Conservation (phyloP, 352 stramenopile species). For the Globisporangium nagaii region DNA sequence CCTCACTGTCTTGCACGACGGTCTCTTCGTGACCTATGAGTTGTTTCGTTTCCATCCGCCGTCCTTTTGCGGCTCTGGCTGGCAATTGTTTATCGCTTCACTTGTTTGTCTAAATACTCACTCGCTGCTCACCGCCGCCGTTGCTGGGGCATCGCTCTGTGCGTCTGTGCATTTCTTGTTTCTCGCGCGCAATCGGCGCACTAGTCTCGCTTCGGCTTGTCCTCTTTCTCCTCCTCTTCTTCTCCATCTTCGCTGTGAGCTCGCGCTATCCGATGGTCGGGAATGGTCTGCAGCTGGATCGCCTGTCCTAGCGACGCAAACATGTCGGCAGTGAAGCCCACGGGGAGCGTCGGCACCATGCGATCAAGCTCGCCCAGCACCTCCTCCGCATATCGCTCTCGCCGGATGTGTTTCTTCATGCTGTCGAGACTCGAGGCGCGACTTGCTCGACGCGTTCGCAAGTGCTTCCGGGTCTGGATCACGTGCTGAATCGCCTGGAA, state of each 20-base stretch:
- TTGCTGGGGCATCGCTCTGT: too few relatives aligned
- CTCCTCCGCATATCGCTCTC: conserved; percentile 5
- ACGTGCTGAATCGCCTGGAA: conserved; percentile 35
- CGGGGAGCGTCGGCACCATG: conserved; percentile 34
- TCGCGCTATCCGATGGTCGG: not conserved
- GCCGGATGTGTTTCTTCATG: conserved; percentile 17
- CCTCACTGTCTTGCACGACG: too few relatives aligned
- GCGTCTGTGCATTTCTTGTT: too few relatives aligned
- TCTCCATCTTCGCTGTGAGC: not conserved
- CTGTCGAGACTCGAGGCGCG: conserved; percentile 13
- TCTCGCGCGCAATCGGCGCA: too few relatives aligned
- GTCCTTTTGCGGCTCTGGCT: too few relatives aligned
- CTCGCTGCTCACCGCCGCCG: too few relatives aligned
- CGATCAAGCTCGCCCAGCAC: conserved; percentile 30
- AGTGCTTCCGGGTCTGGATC: conserved; percentile 20
- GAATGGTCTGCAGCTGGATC: conserved; percentile 23
- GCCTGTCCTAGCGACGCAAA: conserved; percentile 54
- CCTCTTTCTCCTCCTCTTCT: not conserved
- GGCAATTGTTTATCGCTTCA: too few relatives aligned
- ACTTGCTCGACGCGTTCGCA: conserved; percentile 14
- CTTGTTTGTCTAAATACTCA: too few relatives aligned
- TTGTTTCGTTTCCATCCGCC: too few relatives aligned
- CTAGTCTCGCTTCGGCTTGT: conserved; percentile 5
- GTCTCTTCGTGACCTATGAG: too few relatives aligned
- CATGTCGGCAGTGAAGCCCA: conserved; percentile 56